phyloP scores from a whole-genome alignment of 768 basidiomycete genomes.

The Boletus bicolor region DNA sequence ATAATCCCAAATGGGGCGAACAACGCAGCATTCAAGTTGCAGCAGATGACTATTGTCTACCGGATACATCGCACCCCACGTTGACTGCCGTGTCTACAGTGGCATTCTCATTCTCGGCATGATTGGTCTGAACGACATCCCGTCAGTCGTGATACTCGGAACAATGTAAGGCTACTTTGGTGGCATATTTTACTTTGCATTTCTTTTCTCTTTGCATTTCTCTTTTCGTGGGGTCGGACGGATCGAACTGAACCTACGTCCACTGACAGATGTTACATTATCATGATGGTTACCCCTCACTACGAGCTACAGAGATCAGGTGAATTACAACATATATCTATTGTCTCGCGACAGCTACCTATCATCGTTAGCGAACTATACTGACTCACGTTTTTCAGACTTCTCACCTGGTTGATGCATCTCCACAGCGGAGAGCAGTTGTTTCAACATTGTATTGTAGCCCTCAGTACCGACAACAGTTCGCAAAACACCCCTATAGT shows the following conservation, averaged over 20 bases:
- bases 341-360: too few relatives aligned
- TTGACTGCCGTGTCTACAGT: conserved; percentile 26
- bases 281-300: conserved; percentile 35
- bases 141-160: conserved; percentile 38
- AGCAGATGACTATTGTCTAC: conserved; percentile 31
- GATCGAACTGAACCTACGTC: not conserved
- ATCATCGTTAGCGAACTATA: too few relatives aligned
- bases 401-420: too few relatives aligned
- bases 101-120: conserved; percentile 42
- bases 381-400: too few relatives aligned
- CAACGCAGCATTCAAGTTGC: too few relatives aligned
- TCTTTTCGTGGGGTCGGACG: not conserved
- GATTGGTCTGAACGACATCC: conserved; percentile 35
- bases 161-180: conserved; percentile 47
- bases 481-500: too few relatives aligned
- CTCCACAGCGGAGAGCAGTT: too few relatives aligned
- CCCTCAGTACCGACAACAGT: too few relatives aligned
- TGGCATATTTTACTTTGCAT: conserved; percentile 35
- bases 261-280: conserved; percentile 33
- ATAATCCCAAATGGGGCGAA: too few relatives aligned
- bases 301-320: too few relatives aligned
- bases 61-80: conserved; percentile 42
- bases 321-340: too few relatives aligned
- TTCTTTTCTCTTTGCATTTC: not conserved
- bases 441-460: too few relatives aligned